phyloP scores from a whole-genome alignment of 192 early-diverging fungal species.

The Gamsiella multidivaricata region DNA sequence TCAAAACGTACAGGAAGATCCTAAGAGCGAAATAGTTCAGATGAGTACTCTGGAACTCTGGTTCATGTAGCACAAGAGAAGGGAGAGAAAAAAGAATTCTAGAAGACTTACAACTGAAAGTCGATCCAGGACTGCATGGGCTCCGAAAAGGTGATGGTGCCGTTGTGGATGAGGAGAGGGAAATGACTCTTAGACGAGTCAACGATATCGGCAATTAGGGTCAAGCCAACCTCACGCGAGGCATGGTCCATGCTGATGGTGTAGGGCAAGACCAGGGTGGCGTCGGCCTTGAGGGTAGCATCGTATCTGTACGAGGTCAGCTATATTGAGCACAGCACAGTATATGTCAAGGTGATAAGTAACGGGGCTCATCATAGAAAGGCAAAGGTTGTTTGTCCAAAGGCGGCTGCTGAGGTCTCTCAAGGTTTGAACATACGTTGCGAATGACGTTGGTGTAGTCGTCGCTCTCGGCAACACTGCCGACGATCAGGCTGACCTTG shows the following conservation, averaged over 20 bases:
- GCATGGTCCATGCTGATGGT: constrained; percentile 47
- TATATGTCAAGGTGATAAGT: background rate
- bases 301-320: constrained; percentile 50
- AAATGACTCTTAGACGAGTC: constrained; percentile 52
- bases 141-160: constrained; percentile 50
- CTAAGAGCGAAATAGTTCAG: too few species aligned
- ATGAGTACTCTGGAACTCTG: too few species aligned
- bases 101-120: constrained; percentile 36
- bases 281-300: constrained; percentile 47
- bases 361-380: background rate
- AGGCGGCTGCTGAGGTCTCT: too few species aligned
- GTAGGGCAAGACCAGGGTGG: constrained; percentile 45
- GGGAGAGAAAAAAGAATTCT: background rate
- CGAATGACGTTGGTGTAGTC: constrained; percentile 49
- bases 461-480: constrained; percentile 32
- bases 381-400: too few species aligned
- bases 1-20: constrained; percentile 51
- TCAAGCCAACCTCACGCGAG: constrained; percentile 49
- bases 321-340: background rate
- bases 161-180: constrained; percentile 48
- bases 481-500: constrained; percentile 50
- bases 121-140: constrained; percentile 51
- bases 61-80: too few species aligned
- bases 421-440: constrained; percentile 55
- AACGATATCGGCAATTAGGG: constrained; percentile 47